phyloP scores from a whole-genome alignment of 2,329 filamentous ascomycete species.

The Penicillium concentricum region DNA sequence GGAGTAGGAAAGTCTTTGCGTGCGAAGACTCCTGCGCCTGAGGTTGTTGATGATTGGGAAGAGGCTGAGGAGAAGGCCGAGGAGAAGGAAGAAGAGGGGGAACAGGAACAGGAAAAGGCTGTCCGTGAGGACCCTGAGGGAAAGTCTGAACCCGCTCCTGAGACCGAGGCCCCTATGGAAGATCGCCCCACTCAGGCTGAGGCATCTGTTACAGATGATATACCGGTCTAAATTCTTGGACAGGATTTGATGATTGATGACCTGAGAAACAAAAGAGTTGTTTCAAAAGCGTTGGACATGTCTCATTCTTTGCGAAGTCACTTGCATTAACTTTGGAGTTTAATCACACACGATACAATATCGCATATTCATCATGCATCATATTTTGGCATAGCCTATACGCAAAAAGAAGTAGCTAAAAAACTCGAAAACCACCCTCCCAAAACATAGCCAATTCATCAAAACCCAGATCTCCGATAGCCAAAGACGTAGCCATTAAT shows the following conservation, averaged over 20 bases:
- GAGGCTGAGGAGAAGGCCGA: constrained; percentile 44
- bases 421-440: background rate
- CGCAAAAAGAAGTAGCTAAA: background rate
- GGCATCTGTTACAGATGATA: background rate
- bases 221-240: background rate
- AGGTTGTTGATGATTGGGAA: constrained; percentile 49
- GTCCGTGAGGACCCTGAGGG: constrained; percentile 4
- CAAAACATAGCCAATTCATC: background rate
- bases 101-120: constrained; percentile 17
- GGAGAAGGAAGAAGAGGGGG: constrained; percentile 42
- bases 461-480: background rate
- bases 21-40: constrained; percentile 23
- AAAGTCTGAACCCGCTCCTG: background rate
- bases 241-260: constrained; percentile 4
- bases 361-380: background rate
- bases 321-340: background rate
- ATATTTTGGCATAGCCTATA: background rate
- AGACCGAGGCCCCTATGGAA: background rate
- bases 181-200: background rate
- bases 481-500: background rate
- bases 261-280: background rate
- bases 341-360: background rate
- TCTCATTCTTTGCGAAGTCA: background rate
- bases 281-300: background rate
- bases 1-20: constrained; percentile 31